Percentiles rank a stretch among this genome's conserved stretches.
These are phyloP conservation scores for Mycena citricolor DNA, from an alignment of 1,284 basidiomycete genomes.

Conservation along the genomic window DNA sequence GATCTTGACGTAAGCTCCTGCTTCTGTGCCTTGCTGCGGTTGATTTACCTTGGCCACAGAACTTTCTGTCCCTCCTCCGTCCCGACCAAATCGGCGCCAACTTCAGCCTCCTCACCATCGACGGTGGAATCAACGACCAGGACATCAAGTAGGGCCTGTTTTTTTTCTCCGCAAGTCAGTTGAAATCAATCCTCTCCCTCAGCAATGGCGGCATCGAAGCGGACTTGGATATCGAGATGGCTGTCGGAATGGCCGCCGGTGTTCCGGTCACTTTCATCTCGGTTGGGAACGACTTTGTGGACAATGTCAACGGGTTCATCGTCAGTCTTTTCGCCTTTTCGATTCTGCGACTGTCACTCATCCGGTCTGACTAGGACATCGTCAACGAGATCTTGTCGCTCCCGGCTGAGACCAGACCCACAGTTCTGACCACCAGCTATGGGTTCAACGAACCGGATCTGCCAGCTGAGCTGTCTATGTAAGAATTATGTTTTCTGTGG, in stretches of 20 bases:
- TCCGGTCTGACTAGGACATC: constrained; percentile 7
- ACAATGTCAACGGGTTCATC: constrained; percentile 4
- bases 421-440: constrained; percentile 13
- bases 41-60: not conserved
- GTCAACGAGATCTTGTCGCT: constrained; percentile 8
- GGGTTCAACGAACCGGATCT: constrained; percentile 17
- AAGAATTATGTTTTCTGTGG: not conserved
- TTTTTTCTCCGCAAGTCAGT: not conserved
- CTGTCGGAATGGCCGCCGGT: constrained; percentile 8
- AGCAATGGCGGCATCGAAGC: constrained; percentile 8
- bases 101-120: not conserved
- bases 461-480: not conserved
- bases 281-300: not conserved
- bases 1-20: constrained; percentile 1
- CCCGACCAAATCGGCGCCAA: not conserved
- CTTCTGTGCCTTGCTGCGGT: not conserved
- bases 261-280: constrained; percentile 15
- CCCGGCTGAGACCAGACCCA: constrained; percentile 1
- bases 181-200: not conserved
- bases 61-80: constrained; percentile 3
- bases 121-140: constrained; percentile 9
- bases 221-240: constrained; percentile 11
- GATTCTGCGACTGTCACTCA: not conserved
- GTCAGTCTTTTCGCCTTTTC: not conserved
- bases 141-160: not conserved